Conservation (phyloP, 2,329 filamentous ascomycete species). For the Exutisphaerella laricina region DNA sequence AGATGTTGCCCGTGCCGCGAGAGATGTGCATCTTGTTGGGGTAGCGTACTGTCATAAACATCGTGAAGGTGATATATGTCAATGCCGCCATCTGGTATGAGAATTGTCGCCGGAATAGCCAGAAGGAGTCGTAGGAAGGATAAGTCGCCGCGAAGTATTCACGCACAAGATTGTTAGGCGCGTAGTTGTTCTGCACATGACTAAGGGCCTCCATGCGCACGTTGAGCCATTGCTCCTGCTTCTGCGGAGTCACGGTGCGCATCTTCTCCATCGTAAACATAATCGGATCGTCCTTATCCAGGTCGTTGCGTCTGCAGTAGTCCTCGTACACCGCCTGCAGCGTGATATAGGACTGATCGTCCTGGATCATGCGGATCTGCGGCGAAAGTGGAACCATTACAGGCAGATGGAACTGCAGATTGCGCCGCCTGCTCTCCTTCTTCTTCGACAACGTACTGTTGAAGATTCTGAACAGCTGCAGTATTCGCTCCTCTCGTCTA, state of each 20-base stretch:
- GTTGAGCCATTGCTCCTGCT: slow-evolving; percentile 52
- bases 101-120: slow-evolving; percentile 96
- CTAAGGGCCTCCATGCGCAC: slow-evolving; percentile 75
- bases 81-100: slow-evolving; percentile 91
- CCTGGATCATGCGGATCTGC: slow-evolving; percentile 90
- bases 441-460: slow-evolving; percentile 87
- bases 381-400: slow-evolving; percentile 93
- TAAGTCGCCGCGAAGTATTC: slow-evolving; percentile 88
- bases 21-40: slow-evolving; percentile 94
- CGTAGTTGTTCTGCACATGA: slow-evolving; percentile 90
- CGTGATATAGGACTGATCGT: slow-evolving; percentile 89
- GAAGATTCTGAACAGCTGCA: slow-evolving; percentile 95
- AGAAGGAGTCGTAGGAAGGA: slow-evolving; percentile 88
- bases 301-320: slow-evolving; percentile 77
- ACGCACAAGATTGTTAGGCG: slow-evolving; percentile 72
- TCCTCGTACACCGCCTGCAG: slow-evolving; percentile 95
- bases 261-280: slow-evolving; percentile 95
- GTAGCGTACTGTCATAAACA: slow-evolving; percentile 94
- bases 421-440: slow-evolving; percentile 89
- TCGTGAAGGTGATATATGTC: slow-evolving; percentile 97
- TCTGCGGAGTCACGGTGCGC: slow-evolving; percentile 58
- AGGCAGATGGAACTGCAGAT: slow-evolving; percentile 92
- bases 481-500: slow-evolving; percentile 85
- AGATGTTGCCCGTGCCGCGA: slow-evolving; percentile 81
- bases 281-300: slow-evolving; percentile 92